Evolutionary conservation across 129 eudicot genomes (phyloP).

Genomic region (Smallanthus sonchifolius): DNA sequence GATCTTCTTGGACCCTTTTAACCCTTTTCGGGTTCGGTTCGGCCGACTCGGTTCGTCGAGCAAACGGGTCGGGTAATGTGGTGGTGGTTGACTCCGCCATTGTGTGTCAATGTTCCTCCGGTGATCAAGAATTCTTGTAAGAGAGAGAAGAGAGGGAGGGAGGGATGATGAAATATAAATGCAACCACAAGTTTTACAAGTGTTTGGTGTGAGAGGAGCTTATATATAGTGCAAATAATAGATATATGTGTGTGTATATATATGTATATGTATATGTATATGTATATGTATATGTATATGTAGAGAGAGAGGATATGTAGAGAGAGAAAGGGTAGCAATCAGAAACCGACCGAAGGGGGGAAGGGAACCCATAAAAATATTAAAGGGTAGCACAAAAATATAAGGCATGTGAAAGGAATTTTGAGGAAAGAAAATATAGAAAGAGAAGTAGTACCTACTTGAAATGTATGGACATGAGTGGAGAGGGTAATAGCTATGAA

Average conservation of each 20-base stretch:
- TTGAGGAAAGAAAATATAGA: neutral
- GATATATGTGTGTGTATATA: neutral
- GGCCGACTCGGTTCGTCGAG: neutral
- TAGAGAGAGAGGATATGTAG: conserved; percentile 16
- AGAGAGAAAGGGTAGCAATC: too few species aligned
- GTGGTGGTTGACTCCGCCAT: conserved; percentile 27
- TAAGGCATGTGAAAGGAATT: conserved; percentile 1
- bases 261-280: neutral
- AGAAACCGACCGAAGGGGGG: neutral
- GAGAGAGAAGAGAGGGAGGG: too few species aligned
- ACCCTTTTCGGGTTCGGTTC: conserved; percentile 28
- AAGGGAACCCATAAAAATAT: neutral
- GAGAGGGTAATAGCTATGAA: neutral
- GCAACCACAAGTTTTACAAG: conserved; percentile 13
- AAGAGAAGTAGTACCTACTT: conserved; percentile 14
- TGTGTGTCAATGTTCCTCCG: neutral
- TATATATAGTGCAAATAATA: neutral
- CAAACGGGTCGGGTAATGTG: conserved; percentile 17
- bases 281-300: neutral
- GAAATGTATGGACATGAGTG: conserved; percentile 13
- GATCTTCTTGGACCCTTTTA: conserved; percentile 21
- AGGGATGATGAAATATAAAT: neutral
- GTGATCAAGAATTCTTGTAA: neutral
- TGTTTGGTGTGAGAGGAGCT: conserved; percentile 27
- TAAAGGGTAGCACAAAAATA: conserved; percentile 1